Percentiles rank a stretch among this genome's conserved stretches.
phyloP scores from a whole-genome alignment of 2,329 filamentous ascomycete genomes.

The Fusarium sp. region DNA sequence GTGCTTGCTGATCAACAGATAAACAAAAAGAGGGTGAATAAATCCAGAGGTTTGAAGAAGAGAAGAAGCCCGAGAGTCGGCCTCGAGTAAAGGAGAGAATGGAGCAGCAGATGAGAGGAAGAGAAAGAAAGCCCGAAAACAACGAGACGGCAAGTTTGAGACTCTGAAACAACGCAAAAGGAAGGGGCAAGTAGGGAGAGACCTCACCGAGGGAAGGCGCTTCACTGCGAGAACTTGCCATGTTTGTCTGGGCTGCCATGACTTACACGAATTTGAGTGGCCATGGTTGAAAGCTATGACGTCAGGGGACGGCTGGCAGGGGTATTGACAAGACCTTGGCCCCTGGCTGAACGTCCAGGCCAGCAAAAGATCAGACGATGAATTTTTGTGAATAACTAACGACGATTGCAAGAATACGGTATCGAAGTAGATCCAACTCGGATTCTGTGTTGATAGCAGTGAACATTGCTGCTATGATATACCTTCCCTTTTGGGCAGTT shows the following conservation, averaged over 20 bases:
- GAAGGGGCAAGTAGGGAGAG: background rate
- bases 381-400: background rate
- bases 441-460: background rate
- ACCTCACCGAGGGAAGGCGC: background rate
- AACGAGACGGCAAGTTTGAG: background rate
- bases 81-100: slow-evolving; percentile 8
- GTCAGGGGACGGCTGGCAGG: background rate
- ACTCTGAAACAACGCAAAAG: background rate
- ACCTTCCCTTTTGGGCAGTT: background rate
- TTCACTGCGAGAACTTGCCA: background rate
- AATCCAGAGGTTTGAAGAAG: slow-evolving; percentile 4
- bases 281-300: background rate
- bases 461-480: background rate
- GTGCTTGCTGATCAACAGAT: slow-evolving; percentile 11
- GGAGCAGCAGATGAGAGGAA: background rate
- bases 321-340: background rate
- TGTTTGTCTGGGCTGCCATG: background rate
- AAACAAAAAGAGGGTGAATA: slow-evolving; percentile 8
- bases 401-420: background rate
- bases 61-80: slow-evolving; percentile 3
- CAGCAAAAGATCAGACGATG: background rate
- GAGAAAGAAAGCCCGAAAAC: background rate
- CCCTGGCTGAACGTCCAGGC: background rate
- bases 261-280: background rate
- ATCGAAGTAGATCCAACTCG: background rate